Percentiles rank a stretch among this genome's conserved stretches.
phyloP scores from a whole-genome alignment of 2,329 filamentous ascomycete genomes.

The Cercospora nicotianae region DNA sequence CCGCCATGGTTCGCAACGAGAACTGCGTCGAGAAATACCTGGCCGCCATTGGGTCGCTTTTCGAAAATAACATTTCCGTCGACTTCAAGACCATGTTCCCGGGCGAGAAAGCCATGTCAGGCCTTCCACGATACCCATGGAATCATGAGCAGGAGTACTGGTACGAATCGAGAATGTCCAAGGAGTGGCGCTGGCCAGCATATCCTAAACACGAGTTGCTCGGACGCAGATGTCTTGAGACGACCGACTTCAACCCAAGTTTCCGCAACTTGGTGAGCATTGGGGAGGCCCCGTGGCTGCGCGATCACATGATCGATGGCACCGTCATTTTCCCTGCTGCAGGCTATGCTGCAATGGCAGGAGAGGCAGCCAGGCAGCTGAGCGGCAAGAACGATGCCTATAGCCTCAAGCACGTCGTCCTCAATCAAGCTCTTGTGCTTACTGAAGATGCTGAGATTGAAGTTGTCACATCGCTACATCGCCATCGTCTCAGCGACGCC shows the following conservation, averaged over 20 bases:
- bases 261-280: background rate
- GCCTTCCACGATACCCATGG: background rate
- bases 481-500: background rate
- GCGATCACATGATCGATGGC: conserved; percentile 30
- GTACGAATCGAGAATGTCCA: background rate
- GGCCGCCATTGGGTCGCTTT: background rate
- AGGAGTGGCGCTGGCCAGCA: background rate
- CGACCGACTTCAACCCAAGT: background rate
- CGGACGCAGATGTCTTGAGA: background rate
- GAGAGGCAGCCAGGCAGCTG: conserved; percentile 15
- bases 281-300: conserved; percentile 27
- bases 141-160: background rate
- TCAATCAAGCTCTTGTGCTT: background rate
- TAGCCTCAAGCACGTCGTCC: background rate
- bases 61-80: background rate
- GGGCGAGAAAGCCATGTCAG: background rate
- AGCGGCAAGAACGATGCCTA: background rate
- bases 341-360: conserved; percentile 19
- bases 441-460: background rate
- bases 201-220: background rate
- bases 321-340: conserved; percentile 19
- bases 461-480: conserved; percentile 6
- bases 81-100: background rate
- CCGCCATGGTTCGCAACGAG: background rate
- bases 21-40: conserved; percentile 1